Evolutionary conservation across 2,329 filamentous ascomycete genomes (phyloP).

Genomic region (Aspergillaceae sp.): DNA sequence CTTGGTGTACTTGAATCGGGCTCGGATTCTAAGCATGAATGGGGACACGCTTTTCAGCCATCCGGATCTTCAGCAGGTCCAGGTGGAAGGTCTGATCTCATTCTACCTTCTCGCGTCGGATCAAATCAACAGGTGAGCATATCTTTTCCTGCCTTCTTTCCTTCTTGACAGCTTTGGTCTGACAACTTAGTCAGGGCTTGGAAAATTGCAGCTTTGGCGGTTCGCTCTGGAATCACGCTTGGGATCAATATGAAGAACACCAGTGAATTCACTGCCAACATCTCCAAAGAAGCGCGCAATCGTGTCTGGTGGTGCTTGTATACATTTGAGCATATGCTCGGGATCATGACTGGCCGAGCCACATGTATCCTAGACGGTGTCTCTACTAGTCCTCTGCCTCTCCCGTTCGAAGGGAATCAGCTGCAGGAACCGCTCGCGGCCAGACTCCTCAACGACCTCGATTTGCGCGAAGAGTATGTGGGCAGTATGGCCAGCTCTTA

Average conservation of each 20-base stretch:
- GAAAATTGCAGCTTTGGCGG: conserved; percentile 34
- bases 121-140: conserved; percentile 37
- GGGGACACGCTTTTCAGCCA: conserved; percentile 35
- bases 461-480: conserved; percentile 24
- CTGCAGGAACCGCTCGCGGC: conserved; percentile 25
- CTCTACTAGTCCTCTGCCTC: conserved; percentile 35
- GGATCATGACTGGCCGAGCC: conserved; percentile 39
- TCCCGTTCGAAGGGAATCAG: conserved; percentile 34
- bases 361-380: conserved; percentile 36
- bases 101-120: conserved; percentile 36
- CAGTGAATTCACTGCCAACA: conserved; percentile 26
- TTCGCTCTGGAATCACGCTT: conserved; percentile 36
- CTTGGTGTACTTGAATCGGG: conserved; percentile 36
- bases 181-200: conserved; percentile 26
- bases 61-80: conserved; percentile 39
- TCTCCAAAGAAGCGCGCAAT: conserved; percentile 39
- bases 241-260: conserved; percentile 39
- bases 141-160: neutral
- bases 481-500: conserved; percentile 24
- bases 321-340: conserved; percentile 36
- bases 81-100: conserved; percentile 36
- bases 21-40: conserved; percentile 36
- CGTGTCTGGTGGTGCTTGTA: conserved; percentile 41
- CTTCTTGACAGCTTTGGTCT: neutral
- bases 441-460: conserved; percentile 24